Conservation (phyloP, 306 rosid genomes). For the Cicer yamashitae region DNA sequence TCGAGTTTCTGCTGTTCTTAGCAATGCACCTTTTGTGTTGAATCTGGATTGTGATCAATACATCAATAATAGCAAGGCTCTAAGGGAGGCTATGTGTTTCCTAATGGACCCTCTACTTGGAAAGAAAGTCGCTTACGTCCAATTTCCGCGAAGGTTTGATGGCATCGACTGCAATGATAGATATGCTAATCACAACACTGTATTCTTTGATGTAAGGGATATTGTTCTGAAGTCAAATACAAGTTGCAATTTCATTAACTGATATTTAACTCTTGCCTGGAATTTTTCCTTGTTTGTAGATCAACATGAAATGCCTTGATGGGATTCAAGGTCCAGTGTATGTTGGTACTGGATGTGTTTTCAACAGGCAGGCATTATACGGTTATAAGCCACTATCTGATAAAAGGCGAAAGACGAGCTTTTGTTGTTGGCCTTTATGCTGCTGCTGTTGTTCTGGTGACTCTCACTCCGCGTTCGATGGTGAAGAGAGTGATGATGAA, state of each 20-base stretch:
- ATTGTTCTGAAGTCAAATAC: constrained; percentile 16
- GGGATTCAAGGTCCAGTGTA: constrained; percentile 98
- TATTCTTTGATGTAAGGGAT: constrained; percentile 82
- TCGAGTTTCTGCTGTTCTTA: constrained; percentile 94
- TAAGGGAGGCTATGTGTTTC: constrained; percentile 97
- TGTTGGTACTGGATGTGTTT: constrained; percentile 94
- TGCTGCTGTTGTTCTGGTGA: constrained; percentile 50
- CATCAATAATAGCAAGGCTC: constrained; percentile 89
- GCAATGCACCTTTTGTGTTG: constrained; percentile 93
- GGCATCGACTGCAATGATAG: constrained; percentile 79
- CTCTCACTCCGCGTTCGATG: constrained; percentile 57
- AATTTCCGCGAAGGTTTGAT: constrained; percentile 89
- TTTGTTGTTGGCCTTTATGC: constrained; percentile 30
- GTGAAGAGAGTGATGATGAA: constrained; percentile 77
- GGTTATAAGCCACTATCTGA: constrained; percentile 85
- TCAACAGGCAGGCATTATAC: constrained; percentile 87
- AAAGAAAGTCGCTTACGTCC: constrained; percentile 82
- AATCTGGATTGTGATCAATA: constrained; percentile 98
- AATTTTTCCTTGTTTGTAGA: constrained; percentile 52
- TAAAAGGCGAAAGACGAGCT: constrained; percentile 71
- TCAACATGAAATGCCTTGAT: constrained; percentile 95
- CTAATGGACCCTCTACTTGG: constrained; percentile 89
- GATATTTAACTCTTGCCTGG: constrained; percentile 39
- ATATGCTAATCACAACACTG: constrained; percentile 82
- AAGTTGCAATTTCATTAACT: constrained; percentile 23